Base-by-base conservation (phyloP, 257 asterid genomes). In the Ophiorrhiza pumila region DNA sequence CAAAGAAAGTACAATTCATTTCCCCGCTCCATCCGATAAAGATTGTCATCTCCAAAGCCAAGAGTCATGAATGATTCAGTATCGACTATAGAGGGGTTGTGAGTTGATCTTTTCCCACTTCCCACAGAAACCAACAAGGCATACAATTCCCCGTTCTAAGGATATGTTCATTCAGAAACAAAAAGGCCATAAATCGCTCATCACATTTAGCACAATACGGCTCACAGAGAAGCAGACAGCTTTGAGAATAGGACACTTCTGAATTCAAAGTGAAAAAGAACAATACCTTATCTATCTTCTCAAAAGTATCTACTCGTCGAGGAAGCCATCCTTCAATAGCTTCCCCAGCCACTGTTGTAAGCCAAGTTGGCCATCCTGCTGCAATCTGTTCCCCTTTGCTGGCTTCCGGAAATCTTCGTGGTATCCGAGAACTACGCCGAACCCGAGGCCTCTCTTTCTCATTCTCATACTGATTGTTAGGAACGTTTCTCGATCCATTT, bases 321-420 rank as follows among this genome's bases (percentile, higher is more conserved):
- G 96, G 96, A 50, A 79, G 67, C 96, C 96, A 89, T 61, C 92
- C 96, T 1, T 68, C 81, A 14, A 89, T 80, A 66, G 92, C 91
- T 83, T 89, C 92, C 22, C 86, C 89, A 3, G 91, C 96, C 35
- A 89, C 91, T n/a, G 83, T 76, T 41, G 82, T 78, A 1, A 89
- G 86, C 96, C 96, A 89, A 23, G 90, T 73, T 12, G 96, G 92
- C 96, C 96, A 89, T 69, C 96, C 96, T 0, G 91, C 92, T 37
- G 87, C 90, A 50, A 84, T 85, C 59, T 87, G 92, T 49, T 85
- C 88, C 5, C 87, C 92, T 47, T 84, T 50, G n/a, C 34, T 29
- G 15, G 71, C 77, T 9, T 73, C 63, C 18, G 77, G 77, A 17
- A 73, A 41, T 14, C 39, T 63, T 62, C 62, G 3, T 32, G 8